A percentile compares a stretch with the other conserved stretches of the same genome.
Conservation (phyloP, 805 yeast genomes). For the Myxozyma neglecta region DNA sequence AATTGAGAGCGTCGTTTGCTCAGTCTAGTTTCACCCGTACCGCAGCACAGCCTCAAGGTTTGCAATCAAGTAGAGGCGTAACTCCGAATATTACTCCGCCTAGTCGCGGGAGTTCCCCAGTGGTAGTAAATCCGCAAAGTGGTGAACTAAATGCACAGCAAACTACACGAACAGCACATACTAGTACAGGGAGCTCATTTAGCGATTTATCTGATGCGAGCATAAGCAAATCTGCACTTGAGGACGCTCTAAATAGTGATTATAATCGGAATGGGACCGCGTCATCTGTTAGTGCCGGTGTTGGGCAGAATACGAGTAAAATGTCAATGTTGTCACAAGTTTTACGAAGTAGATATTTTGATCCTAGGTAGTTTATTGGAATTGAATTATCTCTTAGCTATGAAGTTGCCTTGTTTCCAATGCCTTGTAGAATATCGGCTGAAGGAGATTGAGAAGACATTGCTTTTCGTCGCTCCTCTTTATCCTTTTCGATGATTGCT, state of each 20-base stretch:
- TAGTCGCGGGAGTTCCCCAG: slow-evolving; percentile 1
- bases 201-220: slow-evolving; percentile 35
- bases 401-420: background rate
- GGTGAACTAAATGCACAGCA: background rate
- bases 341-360: slow-evolving; percentile 20
- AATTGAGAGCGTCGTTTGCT: slow-evolving; percentile 1
- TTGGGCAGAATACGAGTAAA: slow-evolving; percentile 19
- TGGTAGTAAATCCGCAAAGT: background rate
- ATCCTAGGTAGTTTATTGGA: slow-evolving; percentile 1
- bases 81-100: background rate
- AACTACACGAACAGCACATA: background rate
- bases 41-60: background rate
- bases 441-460: background rate
- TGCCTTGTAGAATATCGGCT: background rate
- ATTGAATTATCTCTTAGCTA: background rate
- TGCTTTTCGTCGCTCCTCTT: background rate
- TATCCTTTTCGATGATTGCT: background rate
- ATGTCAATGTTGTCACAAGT: slow-evolving; percentile 21
- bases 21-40: slow-evolving; percentile 10
- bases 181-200: slow-evolving; percentile 26
- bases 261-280: slow-evolving; percentile 2
- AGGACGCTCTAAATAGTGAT: slow-evolving; percentile 39
- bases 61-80: background rate
- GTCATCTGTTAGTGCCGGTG: background rate
- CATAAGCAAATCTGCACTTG: slow-evolving; percentile 40